A percentile compares a stretch with the other conserved stretches of the same genome.
Evolutionary conservation across 441 rosid genomes (phyloP).

Genomic region (Oxalis stricta): DNA sequence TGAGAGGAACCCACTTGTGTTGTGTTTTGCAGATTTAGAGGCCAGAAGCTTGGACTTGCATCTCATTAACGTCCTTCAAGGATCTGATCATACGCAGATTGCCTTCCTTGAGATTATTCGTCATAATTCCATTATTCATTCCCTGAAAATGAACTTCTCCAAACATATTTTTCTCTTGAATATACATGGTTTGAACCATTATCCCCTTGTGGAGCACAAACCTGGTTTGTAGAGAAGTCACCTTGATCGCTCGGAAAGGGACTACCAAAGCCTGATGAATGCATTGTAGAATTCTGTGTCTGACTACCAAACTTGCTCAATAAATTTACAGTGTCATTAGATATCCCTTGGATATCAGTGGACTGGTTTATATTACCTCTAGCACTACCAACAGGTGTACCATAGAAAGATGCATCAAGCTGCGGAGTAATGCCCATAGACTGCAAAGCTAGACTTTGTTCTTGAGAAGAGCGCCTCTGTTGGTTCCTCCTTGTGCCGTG

Average conservation of each 20-base stretch:
- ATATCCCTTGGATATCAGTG: conserved; percentile 22
- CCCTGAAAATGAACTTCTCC: conserved; percentile 20
- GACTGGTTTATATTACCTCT: conserved; percentile 27
- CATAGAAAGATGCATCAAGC: conserved; percentile 26
- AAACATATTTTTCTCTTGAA: conserved; percentile 22
- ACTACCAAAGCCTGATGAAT: conserved; percentile 17
- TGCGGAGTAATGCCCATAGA: conserved; percentile 25
- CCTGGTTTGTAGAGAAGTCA: conserved; percentile 19
- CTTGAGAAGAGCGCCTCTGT: conserved; percentile 15
- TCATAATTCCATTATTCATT: conserved; percentile 13
- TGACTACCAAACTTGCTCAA: conserved; percentile 16
- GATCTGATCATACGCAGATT: conserved; percentile 20
- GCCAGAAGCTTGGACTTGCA: conserved; percentile 28
- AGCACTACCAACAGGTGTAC: conserved; percentile 23
- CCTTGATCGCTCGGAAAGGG: conserved; percentile 19
- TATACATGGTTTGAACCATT: conserved; percentile 22
- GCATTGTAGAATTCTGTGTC: conserved; percentile 19
- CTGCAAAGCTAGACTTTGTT: conserved; percentile 20
- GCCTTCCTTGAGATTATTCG: conserved; percentile 13
- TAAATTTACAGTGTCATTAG: conserved; percentile 20
- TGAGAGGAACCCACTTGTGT: conserved; percentile 17
- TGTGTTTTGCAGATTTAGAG: conserved; percentile 23
- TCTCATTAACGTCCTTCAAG: conserved; percentile 15
- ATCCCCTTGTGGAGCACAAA: conserved; percentile 17
- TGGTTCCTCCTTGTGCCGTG: conserved; percentile 22